Base-by-base conservation (phyloP, 169 alveolate species). In the Cryptosporidium baileyi region DNA sequence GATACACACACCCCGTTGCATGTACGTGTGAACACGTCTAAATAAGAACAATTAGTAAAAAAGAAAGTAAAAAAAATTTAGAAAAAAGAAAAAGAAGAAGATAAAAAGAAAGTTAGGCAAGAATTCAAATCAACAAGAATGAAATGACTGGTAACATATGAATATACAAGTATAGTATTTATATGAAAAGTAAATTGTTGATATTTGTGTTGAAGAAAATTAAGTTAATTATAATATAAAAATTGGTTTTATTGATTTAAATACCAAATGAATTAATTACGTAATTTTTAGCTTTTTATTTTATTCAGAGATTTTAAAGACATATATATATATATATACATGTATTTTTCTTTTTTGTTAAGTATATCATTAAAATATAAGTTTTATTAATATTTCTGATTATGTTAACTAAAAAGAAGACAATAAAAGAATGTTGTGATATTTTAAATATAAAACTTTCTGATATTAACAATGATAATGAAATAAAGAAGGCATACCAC, bases 401-500 rank as follows among this genome's bases (percentile, higher is more conserved):
- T 4, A 74, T 74, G 85, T 38, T 26, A 36, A 34, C 40, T 52
- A 36, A 30, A 9, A 74, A 57, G 15, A 51, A 57, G 15, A 36
- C 85, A 79, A 82, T 92, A 26, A 92, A 91, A 32, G 93, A 90
- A 54, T 93, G 91, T 63, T 91, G 92, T 61, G 80, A 91, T n/a
- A 74, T 93, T 45, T 61, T 93, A n/a, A 90, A 89, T 24, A 82
- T 93, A 1, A 79, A 47, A 7, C 44, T 80, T 51, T 47, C 88
- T 24, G 90, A 91, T 8, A 38, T 59, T 15, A 74, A 59, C 34
- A 47, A 90, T 22, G 92, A 89, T 2, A 88, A 90, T 11, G 93
- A 89, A 19, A 94, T 94, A 32, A 92, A 91, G 34, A 92, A 90
- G 59, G 93, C 95, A n/a, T 94, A 90, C 65, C 89, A 89, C 41